A percentile compares a stretch with the other conserved stretches of the same genome.
These are phyloP conservation scores for Neurospora sp. DNA, from an alignment of 495 filamentous ascomycete genomes.

Conservation along the genomic window DNA sequence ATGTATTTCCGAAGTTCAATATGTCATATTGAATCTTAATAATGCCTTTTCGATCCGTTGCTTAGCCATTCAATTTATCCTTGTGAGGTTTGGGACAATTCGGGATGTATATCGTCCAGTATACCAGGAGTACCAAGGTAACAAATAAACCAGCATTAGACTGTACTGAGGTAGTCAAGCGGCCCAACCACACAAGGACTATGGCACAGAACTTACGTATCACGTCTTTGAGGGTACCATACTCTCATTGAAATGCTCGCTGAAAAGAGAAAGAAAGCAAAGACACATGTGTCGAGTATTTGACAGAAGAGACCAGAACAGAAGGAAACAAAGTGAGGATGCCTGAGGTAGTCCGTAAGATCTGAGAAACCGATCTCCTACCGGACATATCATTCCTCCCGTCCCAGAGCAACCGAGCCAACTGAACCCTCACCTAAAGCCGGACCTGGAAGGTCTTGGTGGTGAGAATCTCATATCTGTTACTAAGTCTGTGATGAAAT, in stretches of 20 bases:
- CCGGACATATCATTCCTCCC: background rate
- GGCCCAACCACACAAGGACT: too few species aligned
- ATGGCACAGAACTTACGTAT: background rate
- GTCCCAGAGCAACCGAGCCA: background rate
- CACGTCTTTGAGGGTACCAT: background rate
- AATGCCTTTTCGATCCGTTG: too few species aligned
- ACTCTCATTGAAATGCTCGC: background rate
- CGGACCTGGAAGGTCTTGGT: background rate
- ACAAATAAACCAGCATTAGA: too few species aligned
- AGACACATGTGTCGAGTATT: background rate
- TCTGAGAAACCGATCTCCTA: background rate
- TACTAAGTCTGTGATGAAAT: too few species aligned
- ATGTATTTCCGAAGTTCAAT: too few species aligned
- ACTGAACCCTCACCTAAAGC: background rate
- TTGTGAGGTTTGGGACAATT: too few species aligned
- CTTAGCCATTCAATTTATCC: too few species aligned
- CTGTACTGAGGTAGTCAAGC: too few species aligned
- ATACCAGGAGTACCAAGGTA: too few species aligned
- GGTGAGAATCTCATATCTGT: too few species aligned
- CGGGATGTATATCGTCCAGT: too few species aligned
- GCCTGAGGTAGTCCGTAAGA: background rate
- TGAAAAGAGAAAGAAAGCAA: background rate
- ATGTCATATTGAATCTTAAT: too few species aligned
- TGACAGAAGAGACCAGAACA: background rate
- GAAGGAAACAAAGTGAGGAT: background rate